Evolutionary conservation across 352 stramenopile species (phyloP).

Genomic region (Globisporangium parvum): DNA sequence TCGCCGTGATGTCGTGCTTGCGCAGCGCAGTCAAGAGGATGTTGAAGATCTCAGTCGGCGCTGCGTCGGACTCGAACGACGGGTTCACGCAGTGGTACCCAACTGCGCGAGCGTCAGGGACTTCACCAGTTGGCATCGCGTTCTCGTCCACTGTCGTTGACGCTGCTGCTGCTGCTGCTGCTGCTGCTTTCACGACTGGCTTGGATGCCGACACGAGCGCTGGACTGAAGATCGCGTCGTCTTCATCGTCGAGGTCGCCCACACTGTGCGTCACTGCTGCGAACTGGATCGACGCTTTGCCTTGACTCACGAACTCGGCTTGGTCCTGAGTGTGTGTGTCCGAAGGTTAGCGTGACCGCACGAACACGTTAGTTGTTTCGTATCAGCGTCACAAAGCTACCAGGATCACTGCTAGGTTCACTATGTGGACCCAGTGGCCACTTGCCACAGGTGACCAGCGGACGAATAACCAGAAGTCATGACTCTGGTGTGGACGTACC

Average conservation of each 20-base stretch:
- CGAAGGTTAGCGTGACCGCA: background rate
- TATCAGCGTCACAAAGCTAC: too few relatives aligned
- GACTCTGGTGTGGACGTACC: constrained; percentile 18
- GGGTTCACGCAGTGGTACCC: constrained; percentile 63
- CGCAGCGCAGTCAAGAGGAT: constrained; percentile 41
- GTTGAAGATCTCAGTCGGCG: constrained; percentile 35
- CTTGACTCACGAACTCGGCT: constrained; percentile 15
- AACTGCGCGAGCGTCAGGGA: constrained; percentile 42
- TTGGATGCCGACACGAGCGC: background rate
- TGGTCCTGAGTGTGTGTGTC: constrained; percentile 14
- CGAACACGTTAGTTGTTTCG: background rate
- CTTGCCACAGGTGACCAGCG: background rate
- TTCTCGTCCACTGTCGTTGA: background rate
- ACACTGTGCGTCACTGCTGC: constrained; percentile 7
- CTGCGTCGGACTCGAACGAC: constrained; percentile 64
- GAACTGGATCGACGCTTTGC: constrained; percentile 25
- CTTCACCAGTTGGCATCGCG: constrained; percentile 34
- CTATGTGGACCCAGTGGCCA: too few relatives aligned
- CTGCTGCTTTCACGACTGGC: background rate
- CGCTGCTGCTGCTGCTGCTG: background rate
- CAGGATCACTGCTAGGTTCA: too few relatives aligned
- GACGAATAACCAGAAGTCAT: background rate
- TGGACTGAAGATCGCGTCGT: constrained; percentile 6
- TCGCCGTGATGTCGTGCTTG: constrained; percentile 42
- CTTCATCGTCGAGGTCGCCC: constrained; percentile 23